Evolutionary conservation across 768 basidiomycete species (phyloP), one percentile per base, ranked within the genome.

Genomic region (Amanita phalloides): DNA sequence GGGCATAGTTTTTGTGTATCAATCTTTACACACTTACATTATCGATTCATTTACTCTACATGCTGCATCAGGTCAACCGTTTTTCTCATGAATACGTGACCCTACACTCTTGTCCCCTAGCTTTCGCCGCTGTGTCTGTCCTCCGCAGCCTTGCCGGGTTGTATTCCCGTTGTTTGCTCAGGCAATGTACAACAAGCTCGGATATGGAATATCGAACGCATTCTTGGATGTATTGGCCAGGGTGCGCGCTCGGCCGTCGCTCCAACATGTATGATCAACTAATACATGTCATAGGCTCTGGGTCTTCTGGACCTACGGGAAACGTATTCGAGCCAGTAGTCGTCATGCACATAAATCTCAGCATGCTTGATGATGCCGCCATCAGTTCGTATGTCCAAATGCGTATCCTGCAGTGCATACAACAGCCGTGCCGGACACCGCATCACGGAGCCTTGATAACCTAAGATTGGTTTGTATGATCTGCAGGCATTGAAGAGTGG

Each of bases 111-210:
- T 48, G 26, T 20, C 32, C 50, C 39, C 26, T 45, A 78, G 82
- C 84, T 2, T 65, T 90, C 9, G 84, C 84, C 0, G 82, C 84
- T 0, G 77, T 78, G 17, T 67, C 81, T 0, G 82, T 65, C 60
- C 61, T 87, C 13, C 78, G 87, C 21, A 79, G 82, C 0, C 51
- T 86, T 0, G 76, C 78, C 1, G 87, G 87, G 0, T 89, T 49
- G 79, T 74, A 1, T 88, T 90, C 60, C 88, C 87, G 1, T 66
- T 90, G n/a, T 90, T 90, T 57, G 84, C 81, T 3, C 79, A 82
- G 17, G 68, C 74, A 35, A 84, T 89, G 78, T 88, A 77, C 63
- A 61, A 68, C 0, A 66, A 68, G 9, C 68, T 89, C 0, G 87
- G 85, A 3, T 84, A 82, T 51, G 87, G 86, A 0, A 83, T 80